A percentile compares a stretch with the other conserved stretches of the same genome.
phyloP scores from a whole-genome alignment of 495 filamentous ascomycete genomes.

The Tuber calosporum region DNA sequence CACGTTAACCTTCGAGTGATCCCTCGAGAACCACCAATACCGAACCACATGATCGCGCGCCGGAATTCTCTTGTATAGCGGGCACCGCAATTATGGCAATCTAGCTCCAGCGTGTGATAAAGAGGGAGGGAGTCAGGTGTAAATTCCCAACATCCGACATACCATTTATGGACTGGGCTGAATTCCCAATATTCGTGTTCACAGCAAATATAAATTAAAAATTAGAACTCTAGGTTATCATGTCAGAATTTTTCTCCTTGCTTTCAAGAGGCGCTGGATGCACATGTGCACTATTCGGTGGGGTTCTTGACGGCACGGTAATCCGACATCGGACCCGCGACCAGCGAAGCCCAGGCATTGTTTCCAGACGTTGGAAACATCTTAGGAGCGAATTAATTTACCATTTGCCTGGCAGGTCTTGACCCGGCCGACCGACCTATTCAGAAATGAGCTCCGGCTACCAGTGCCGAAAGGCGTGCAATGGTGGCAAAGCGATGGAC shows the following conservation, averaged over 20 bases:
- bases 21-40: background rate
- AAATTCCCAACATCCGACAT: background rate
- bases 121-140: background rate
- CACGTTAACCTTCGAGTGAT: too few relatives aligned
- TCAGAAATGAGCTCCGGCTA: background rate
- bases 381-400: background rate
- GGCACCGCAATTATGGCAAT: background rate
- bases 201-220: background rate
- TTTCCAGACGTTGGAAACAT: background rate
- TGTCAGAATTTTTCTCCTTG: background rate
- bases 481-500: background rate
- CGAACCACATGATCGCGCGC: background rate
- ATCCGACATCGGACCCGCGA: background rate
- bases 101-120: background rate
- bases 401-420: background rate
- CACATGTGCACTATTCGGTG: background rate
- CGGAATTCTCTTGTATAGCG: background rate
- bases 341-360: background rate
- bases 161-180: background rate
- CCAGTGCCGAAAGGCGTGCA: background rate
- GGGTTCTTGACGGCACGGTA: background rate
- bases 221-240: background rate
- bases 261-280: background rate
- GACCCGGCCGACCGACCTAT: background rate
- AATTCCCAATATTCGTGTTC: background rate